Evolutionary conservation across 768 basidiomycete species (phyloP).

Genomic region (Collybia nuda): DNA sequence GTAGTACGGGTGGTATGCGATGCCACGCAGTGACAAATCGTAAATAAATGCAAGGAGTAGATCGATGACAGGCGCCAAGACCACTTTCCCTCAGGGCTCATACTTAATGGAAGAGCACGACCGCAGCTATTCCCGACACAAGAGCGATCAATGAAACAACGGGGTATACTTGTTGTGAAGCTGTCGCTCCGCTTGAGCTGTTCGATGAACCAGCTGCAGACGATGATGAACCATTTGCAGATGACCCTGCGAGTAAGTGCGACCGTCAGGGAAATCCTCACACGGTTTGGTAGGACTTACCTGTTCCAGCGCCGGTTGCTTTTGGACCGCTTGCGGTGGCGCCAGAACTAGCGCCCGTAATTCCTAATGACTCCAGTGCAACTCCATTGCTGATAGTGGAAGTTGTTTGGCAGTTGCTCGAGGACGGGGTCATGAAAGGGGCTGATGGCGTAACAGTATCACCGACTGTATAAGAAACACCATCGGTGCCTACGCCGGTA

Average conservation of each 20-base stretch:
- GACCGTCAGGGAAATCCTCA: neutral
- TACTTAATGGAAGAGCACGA: constrained; percentile 18
- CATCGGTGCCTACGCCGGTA: constrained; percentile 33
- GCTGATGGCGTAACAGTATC: constrained; percentile 35
- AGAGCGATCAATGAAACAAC: constrained; percentile 16
- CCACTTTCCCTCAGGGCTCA: too few species aligned
- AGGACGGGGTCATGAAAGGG: constrained; percentile 33
- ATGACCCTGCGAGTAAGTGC: constrained; percentile 1
- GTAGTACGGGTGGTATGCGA: too few species aligned
- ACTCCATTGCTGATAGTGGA: constrained; percentile 39
- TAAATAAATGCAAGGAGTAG: too few species aligned
- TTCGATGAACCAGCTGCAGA: constrained; percentile 1
- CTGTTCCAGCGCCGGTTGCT: constrained; percentile 11
- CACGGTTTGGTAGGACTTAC: constrained; percentile 3
- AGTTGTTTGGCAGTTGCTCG: constrained; percentile 37
- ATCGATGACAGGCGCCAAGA: too few species aligned
- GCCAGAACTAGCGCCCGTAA: constrained; percentile 15
- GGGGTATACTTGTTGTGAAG: constrained; percentile 11
- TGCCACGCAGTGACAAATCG: too few species aligned
- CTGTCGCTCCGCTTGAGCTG: constrained; percentile 1
- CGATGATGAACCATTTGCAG: constrained; percentile 2
- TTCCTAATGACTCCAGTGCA: constrained; percentile 24
- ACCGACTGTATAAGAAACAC: constrained; percentile 38
- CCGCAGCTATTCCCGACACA: constrained; percentile 19
- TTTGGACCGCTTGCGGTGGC: constrained; percentile 9